These are phyloP conservation scores for Erythrophleum ivorense DNA, from an alignment of 331 rosid genomes.

Conservation along the genomic window DNA sequence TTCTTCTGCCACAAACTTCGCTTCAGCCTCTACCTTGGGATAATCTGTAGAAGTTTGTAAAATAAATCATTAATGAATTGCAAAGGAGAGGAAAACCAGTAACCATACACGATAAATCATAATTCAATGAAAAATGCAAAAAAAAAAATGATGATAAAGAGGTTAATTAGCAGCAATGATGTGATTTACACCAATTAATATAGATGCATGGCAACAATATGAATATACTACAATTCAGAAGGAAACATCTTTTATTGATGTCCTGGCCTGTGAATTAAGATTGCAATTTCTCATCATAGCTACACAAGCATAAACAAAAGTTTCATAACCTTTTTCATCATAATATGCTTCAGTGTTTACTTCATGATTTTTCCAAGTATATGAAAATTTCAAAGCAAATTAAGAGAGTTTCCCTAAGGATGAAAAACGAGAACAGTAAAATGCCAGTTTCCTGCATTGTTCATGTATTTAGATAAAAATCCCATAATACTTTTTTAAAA, in stretches of 20 bases:
- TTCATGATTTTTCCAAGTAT: neutral
- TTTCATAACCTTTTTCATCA: neutral
- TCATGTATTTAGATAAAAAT: neutral
- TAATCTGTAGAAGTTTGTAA: slow-evolving; percentile 57
- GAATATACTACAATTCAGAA: neutral
- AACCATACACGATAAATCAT: slow-evolving; percentile 12
- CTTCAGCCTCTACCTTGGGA: slow-evolving; percentile 83
- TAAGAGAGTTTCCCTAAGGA: neutral
- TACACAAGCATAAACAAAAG: slow-evolving; percentile 16
- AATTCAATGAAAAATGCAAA: slow-evolving; percentile 1
- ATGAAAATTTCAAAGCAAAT: neutral
- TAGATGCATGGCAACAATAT: neutral
- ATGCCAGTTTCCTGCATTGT: neutral
- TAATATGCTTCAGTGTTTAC: neutral
- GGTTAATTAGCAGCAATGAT: slow-evolving; percentile 10
- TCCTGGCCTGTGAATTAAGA: neutral
- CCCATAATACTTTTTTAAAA: neutral
- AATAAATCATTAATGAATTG: slow-evolving; percentile 32
- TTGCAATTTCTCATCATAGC: slow-evolving; percentile 24
- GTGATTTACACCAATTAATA: neutral
- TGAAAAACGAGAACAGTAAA: slow-evolving; percentile 18
- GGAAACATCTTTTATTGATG: neutral
- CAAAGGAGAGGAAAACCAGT: neutral
- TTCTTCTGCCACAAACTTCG: slow-evolving; percentile 73
- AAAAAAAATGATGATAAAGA: slow-evolving; percentile 8